phyloP scores from a whole-genome alignment of 352 stramenopile genomes.

The Globisporangium nunn region DNA sequence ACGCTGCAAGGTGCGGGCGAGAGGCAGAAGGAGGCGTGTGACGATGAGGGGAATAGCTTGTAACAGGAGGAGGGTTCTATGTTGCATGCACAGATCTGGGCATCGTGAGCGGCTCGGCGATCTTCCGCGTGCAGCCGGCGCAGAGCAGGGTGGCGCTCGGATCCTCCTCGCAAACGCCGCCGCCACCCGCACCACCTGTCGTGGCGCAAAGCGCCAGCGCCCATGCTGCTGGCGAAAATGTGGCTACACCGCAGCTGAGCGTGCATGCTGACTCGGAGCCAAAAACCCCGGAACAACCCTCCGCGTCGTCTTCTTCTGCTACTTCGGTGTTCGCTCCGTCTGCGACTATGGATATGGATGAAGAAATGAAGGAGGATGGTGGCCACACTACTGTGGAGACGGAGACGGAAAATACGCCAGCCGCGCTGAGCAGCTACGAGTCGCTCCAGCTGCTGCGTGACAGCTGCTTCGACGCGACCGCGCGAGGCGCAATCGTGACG shows the following conservation, averaged over 20 bases:
- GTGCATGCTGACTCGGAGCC: not conserved
- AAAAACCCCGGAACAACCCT: not conserved
- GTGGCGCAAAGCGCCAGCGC: too few relatives aligned
- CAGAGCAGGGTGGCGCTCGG: not conserved
- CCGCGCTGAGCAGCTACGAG: slow-evolving; percentile 40
- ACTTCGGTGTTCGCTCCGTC: not conserved
- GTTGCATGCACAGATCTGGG: slow-evolving; percentile 43
- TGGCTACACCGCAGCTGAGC: not conserved
- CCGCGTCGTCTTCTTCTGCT: not conserved
- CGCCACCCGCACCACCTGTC: not conserved
- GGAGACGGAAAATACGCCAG: not conserved
- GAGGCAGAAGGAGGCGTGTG: not conserved
- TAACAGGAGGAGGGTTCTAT: not conserved
- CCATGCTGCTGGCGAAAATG: not conserved
- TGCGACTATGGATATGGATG: slow-evolving; percentile 17
- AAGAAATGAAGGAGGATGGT: slow-evolving; percentile 41
- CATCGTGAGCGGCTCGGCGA: slow-evolving; percentile 73
- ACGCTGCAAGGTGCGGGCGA: slow-evolving; percentile 51
- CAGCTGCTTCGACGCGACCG: slow-evolving; percentile 71
- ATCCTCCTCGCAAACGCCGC: not conserved
- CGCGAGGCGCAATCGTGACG: slow-evolving; percentile 45
- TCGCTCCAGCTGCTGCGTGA: slow-evolving; percentile 67
- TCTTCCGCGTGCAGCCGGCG: slow-evolving; percentile 63
- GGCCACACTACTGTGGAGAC: not conserved
- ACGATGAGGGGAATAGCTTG: not conserved